Evolutionary conservation across 2,329 filamentous ascomycete genomes (phyloP).

Genomic region (Claviceps africana): DNA sequence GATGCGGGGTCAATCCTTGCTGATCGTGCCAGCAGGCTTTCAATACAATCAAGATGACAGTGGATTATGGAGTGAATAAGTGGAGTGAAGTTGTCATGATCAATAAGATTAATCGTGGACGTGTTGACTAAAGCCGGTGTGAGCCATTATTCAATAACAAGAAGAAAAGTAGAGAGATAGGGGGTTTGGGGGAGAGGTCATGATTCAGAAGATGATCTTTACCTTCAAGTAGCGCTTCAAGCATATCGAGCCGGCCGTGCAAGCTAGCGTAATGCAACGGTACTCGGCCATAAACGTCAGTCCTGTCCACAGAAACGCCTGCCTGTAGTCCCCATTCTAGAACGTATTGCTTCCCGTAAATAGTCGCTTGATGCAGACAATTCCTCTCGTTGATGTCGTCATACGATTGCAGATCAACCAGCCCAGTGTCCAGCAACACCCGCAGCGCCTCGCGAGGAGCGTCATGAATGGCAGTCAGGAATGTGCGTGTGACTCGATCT

Average conservation of each 20-base stretch:
- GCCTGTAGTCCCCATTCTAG: slow-evolving; percentile 60
- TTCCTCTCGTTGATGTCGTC: slow-evolving; percentile 98
- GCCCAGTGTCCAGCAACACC: slow-evolving; percentile 61
- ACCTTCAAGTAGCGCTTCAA: slow-evolving; percentile 58
- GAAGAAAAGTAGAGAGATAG: background rate
- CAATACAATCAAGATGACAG: slow-evolving; percentile 65
- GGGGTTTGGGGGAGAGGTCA: no score
- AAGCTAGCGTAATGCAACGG: slow-evolving; percentile 94
- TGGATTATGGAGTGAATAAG: slow-evolving; percentile 92
- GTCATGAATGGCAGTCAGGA: slow-evolving; percentile 78
- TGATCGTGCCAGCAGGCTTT: slow-evolving; percentile 59
- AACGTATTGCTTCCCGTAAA: slow-evolving; percentile 74
- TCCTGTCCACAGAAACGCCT: slow-evolving; percentile 62
- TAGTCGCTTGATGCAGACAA: slow-evolving; percentile 90
- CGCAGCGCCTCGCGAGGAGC: slow-evolving; percentile 64
- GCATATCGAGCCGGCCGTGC: slow-evolving; percentile 77
- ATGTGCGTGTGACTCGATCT: slow-evolving; percentile 78
- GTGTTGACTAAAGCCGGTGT: slow-evolving; percentile 39
- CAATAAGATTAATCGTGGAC: slow-evolving; percentile 70
- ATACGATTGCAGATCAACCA: slow-evolving; percentile 83
- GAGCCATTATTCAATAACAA: background rate
- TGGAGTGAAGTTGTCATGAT: slow-evolving; percentile 95
- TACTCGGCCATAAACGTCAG: slow-evolving; percentile 87
- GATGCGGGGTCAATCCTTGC: slow-evolving; percentile 78
- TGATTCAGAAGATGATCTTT: slow-evolving; percentile 10